Base-by-base conservation (phyloP, 805 yeast genomes). In the Brettanomyces sp. region DNA sequence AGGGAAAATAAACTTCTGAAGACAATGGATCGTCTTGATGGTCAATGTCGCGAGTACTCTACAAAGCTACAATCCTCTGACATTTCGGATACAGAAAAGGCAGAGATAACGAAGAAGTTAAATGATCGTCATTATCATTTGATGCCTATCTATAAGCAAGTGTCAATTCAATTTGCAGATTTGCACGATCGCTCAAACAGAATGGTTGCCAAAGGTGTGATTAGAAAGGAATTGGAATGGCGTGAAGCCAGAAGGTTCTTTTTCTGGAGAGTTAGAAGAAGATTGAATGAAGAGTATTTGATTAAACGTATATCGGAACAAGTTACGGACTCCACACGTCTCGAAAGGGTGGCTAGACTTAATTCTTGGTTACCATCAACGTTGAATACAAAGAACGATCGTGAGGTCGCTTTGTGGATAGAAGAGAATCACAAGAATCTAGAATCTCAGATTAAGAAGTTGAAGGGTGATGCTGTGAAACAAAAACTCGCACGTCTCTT, bases 221-320 rank as follows among this genome's bases (percentile, higher is more conserved):
- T 93, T 58, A 77, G 84, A 56, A 83, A 85, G 63, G 93, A 88
- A 57, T 69, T 93, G 45, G 80, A 84, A 58, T 90, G 96, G 96
- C 65, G 67, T 41, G 75, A 89, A 43, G 78, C 97, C 30, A 87
- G 99, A 74, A 81, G 98, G 60, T 86, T 76, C 80, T 93, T 93
- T 81, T 93, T 87, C 93, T 93, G 99, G 99, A 82, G 99, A 68
- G 78, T 88, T 51, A 86, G 97, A 72, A 84, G 99, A 70, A 87
- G 96, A 66, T 73, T 93, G 66, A 82, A 85, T 63, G 99, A 93
- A 69, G 95, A 87, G 66, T 87, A 88, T 67, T 72, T 91, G 63
- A 70, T 88, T 64, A 80, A 77, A 65, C 77, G 85, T 61, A 76
- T 90, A 54, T 77, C 79, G 45, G 80, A 77, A 47, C 82, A 79